These are phyloP conservation scores for Phoenix roebelenii DNA, from an alignment of 176 grass and related monocot genomes.

Conservation along the genomic window DNA sequence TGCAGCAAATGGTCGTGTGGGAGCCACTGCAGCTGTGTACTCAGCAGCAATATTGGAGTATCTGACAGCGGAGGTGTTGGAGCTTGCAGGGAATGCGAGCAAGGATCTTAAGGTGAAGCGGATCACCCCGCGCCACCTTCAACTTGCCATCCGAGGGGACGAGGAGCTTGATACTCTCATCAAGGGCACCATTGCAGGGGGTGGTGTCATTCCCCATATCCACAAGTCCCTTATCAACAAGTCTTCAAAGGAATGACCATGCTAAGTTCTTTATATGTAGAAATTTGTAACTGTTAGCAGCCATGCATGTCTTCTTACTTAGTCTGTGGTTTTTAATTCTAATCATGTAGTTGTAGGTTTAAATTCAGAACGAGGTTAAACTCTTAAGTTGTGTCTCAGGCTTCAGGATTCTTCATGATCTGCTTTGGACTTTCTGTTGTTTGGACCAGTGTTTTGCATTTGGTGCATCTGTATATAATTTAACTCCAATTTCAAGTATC, in stretches of 20 bases:
- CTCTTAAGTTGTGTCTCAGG: too few species aligned
- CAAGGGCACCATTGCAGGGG: constrained; percentile 66
- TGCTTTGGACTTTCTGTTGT: too few species aligned
- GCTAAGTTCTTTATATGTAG: neutral
- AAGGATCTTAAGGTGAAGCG: constrained; percentile 70
- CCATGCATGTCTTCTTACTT: too few species aligned
- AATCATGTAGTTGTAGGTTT: too few species aligned
- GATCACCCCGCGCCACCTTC: constrained; percentile 65
- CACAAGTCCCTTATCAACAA: constrained; percentile 78
- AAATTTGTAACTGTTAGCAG: too few species aligned
- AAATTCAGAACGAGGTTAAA: too few species aligned
- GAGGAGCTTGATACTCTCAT: constrained; percentile 66
- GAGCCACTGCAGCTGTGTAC: constrained; percentile 55
- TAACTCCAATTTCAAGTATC: too few species aligned
- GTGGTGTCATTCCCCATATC: constrained; percentile 65
- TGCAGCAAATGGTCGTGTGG: constrained; percentile 55
- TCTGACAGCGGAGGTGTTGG: constrained; percentile 47
- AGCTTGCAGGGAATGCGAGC: constrained; percentile 57
- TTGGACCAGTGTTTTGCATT: too few species aligned
- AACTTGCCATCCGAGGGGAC: constrained; percentile 60
- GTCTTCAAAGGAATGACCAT: constrained; percentile 57
- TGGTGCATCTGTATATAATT: too few species aligned
- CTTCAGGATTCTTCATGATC: too few species aligned
- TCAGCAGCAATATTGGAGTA: constrained; percentile 66
- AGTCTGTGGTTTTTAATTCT: too few species aligned